These are phyloP conservation scores for Globisporangium orthogonon DNA, from an alignment of 352 stramenopile genomes.

Conservation along the genomic window DNA sequence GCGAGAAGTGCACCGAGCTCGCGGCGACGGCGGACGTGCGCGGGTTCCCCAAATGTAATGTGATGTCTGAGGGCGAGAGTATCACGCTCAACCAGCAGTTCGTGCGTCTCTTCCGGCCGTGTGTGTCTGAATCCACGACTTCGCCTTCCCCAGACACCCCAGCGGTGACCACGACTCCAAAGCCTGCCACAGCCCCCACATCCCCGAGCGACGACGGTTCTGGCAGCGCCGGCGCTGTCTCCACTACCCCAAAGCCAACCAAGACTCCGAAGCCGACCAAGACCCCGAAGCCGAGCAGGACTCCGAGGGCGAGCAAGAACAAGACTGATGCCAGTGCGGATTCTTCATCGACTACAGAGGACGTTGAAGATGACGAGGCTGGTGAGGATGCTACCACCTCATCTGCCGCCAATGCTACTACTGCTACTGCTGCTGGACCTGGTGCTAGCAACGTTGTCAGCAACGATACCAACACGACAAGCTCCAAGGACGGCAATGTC, in stretches of 20 bases:
- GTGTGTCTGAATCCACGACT: not conserved
- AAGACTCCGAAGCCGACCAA: not conserved
- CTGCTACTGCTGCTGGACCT: too few species aligned
- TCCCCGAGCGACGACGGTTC: not conserved
- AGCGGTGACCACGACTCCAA: not conserved
- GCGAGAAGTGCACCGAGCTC: not conserved
- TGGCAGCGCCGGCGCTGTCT: not conserved
- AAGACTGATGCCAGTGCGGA: not conserved
- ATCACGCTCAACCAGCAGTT: not conserved
- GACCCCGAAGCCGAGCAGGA: not conserved
- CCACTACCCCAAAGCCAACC: not conserved
- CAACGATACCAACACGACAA: too few species aligned
- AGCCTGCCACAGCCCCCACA: not conserved
- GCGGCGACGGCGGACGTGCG: not conserved
- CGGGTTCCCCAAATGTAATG: not conserved
- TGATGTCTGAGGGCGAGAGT: not conserved
- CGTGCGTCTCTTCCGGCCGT: not conserved
- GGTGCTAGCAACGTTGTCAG: too few species aligned
- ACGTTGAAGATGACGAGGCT: not conserved
- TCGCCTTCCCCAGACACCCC: not conserved
- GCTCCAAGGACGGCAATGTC: too few species aligned
- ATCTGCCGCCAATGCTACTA: too few species aligned
- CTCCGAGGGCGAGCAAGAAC: not conserved
- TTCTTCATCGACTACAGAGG: not conserved
- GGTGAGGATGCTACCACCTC: not conserved